phyloP scores from a whole-genome alignment of 2,329 filamentous ascomycete species.

The Colletotrichum noveboracense region DNA sequence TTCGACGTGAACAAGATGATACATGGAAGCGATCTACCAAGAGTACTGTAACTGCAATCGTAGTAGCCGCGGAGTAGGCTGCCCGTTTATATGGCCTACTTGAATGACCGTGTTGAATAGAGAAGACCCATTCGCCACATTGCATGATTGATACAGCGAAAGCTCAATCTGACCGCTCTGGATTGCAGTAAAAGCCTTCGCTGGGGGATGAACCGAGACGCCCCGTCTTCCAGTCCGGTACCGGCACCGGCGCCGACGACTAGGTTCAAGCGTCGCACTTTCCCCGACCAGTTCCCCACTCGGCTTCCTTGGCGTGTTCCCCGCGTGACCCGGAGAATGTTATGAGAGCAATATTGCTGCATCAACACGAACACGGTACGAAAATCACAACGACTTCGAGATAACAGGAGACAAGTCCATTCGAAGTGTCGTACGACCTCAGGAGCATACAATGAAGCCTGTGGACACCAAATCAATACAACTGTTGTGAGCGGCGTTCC shows the following conservation, averaged over 20 bases:
- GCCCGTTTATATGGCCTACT: not conserved
- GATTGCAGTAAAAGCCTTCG: not conserved
- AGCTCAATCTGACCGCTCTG: not conserved
- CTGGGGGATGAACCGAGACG: not conserved
- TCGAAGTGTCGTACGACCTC: fast-evolving
- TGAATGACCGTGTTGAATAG: not conserved
- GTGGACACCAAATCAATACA: not conserved
- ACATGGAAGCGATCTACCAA: not conserved
- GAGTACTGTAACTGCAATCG: not conserved
- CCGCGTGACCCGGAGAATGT: not conserved
- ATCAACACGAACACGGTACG: not conserved
- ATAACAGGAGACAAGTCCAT: fast-evolving
- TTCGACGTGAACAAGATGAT: not conserved
- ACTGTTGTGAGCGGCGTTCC: not conserved
- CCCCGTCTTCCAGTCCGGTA: not conserved
- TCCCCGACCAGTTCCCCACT: not conserved
- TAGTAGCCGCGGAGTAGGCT: too few species aligned
- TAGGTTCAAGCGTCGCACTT: not conserved
- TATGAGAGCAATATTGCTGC: not conserved
- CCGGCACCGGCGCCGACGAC: not conserved
- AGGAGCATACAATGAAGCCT: not conserved
- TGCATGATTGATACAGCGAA: not conserved
- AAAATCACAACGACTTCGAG: not conserved
- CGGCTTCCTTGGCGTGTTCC: not conserved
- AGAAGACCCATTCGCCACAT: not conserved